These are phyloP conservation scores for Yamadazyma triangularis DNA, from an alignment of 1,139 yeast species.

Conservation along the genomic window DNA sequence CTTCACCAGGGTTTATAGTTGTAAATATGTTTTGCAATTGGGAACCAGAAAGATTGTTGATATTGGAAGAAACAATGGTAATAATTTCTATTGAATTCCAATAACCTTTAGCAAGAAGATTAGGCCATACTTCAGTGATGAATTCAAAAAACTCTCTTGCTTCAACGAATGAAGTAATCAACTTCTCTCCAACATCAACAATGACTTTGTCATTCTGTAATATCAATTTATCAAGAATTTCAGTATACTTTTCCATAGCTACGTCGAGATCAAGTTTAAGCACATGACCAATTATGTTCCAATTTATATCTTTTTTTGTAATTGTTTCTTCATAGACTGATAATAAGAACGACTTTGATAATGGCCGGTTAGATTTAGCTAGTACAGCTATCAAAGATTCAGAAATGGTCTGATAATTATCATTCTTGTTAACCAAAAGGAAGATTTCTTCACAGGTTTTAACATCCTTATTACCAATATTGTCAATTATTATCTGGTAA, in stretches of 20 bases:
- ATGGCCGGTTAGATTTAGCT: constrained; percentile 39
- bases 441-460: constrained; percentile 42
- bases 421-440: constrained; percentile 23
- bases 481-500: constrained; percentile 22
- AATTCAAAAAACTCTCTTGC: constrained; percentile 59
- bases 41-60: not conserved
- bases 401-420: constrained; percentile 27
- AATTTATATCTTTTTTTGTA: constrained; percentile 21
- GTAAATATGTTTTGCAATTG: not conserved
- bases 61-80: not conserved
- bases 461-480: constrained; percentile 23
- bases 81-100: not conserved
- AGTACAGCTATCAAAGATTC: constrained; percentile 35
- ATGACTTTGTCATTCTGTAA: constrained; percentile 7
- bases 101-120: not conserved
- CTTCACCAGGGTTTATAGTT: too few relatives aligned
- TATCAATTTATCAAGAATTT: constrained; percentile 17
- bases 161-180: constrained; percentile 46
- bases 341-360: constrained; percentile 44
- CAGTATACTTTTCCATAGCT: constrained; percentile 36
- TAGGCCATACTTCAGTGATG: constrained; percentile 41
- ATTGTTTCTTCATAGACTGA: constrained; percentile 28
- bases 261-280: constrained; percentile 50
- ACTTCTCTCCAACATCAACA: constrained; percentile 26
- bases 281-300: constrained; percentile 43